Conservation (phyloP, 2,329 filamentous ascomycete genomes). For the Neofusicoccum ribis region DNA sequence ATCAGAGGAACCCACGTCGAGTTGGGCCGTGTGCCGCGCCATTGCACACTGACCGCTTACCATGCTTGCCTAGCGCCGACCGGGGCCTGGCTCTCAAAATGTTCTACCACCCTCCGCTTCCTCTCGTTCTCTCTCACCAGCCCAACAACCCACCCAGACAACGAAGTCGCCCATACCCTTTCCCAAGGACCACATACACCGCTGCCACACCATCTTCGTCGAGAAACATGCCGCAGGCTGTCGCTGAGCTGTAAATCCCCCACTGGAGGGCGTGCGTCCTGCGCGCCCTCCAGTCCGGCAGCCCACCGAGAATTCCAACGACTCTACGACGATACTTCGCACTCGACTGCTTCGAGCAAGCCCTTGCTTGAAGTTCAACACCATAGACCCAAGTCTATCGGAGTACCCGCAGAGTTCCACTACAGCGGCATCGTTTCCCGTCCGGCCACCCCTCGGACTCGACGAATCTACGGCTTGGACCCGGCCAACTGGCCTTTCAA, state of each 20-base stretch:
- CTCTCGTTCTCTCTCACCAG: constrained; percentile 32
- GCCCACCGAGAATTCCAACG: constrained; percentile 74
- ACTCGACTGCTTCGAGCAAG: constrained; percentile 37
- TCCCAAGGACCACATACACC: neutral
- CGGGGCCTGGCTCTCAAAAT: constrained; percentile 22
- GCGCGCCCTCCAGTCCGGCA: constrained; percentile 75
- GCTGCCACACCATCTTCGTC: constrained; percentile 38
- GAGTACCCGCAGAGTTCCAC: constrained; percentile 29
- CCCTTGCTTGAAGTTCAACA: constrained; percentile 28
- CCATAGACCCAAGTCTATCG: constrained; percentile 26
- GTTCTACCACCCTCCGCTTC: constrained; percentile 29
- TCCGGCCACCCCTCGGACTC: constrained; percentile 31
- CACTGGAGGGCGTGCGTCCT: constrained; percentile 68
- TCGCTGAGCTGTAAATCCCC: constrained; percentile 74
- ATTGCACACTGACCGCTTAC: neutral
- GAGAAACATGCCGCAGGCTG: constrained; percentile 50
- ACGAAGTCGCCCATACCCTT: constrained; percentile 38
- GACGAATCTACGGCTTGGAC: constrained; percentile 28
- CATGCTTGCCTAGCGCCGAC: neutral
- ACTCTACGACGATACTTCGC: constrained; percentile 44
- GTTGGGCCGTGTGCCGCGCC: constrained; percentile 4
- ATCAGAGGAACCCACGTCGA: constrained; percentile 6
- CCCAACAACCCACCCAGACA: constrained; percentile 36
- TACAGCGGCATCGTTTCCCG: constrained; percentile 33
- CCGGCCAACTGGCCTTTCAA: constrained; percentile 35